Percentiles rank a stretch among this genome's conserved stretches.
Conservation (phyloP, 176 grass and related monocot species). For the Oryza rufipogon region DNA sequence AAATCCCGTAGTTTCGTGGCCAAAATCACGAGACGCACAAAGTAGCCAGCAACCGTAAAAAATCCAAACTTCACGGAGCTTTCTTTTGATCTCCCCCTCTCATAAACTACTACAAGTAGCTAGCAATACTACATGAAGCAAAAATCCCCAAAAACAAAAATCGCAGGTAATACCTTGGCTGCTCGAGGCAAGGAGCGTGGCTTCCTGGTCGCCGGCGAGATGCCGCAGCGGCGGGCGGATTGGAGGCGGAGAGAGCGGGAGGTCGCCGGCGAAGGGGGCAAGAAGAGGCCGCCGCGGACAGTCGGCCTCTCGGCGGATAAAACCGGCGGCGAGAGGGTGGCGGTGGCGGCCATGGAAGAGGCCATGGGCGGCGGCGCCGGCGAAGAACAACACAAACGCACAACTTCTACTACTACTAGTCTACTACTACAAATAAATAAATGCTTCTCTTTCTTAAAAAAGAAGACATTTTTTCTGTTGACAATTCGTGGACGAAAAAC, state of each 20-base stretch:
- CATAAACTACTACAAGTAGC: not conserved
- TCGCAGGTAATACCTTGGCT: slow-evolving; percentile 10
- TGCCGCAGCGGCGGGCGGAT: not conserved
- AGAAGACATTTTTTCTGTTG: not conserved
- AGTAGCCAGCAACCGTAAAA: not conserved
- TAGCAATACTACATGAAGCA: not conserved
- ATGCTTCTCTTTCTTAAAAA: not conserved
- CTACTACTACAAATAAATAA: not conserved
- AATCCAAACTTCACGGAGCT: not conserved
- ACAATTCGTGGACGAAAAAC: not conserved
- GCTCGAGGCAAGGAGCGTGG: slow-evolving; percentile 6
- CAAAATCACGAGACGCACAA: not conserved
- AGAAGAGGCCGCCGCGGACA: slow-evolving; percentile 12
- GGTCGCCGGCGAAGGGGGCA: not conserved
- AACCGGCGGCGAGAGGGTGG: slow-evolving; percentile 4
- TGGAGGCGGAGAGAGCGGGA: slow-evolving; percentile 34
- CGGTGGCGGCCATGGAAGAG: slow-evolving; percentile 35
- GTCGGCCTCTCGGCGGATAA: slow-evolving; percentile 21
- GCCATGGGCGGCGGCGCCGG: slow-evolving; percentile 37
- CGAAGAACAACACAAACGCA: not conserved
- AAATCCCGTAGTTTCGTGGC: not conserved
- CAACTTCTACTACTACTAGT: not conserved
- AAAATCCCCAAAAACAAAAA: not conserved
- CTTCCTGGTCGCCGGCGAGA: slow-evolving; percentile 14
- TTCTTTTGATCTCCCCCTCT: not conserved